Evolutionary conservation across 2,329 filamentous ascomycete genomes (phyloP), one percentile per base, ranked within the genome.

Genomic region (Epichloe elymi): DNA sequence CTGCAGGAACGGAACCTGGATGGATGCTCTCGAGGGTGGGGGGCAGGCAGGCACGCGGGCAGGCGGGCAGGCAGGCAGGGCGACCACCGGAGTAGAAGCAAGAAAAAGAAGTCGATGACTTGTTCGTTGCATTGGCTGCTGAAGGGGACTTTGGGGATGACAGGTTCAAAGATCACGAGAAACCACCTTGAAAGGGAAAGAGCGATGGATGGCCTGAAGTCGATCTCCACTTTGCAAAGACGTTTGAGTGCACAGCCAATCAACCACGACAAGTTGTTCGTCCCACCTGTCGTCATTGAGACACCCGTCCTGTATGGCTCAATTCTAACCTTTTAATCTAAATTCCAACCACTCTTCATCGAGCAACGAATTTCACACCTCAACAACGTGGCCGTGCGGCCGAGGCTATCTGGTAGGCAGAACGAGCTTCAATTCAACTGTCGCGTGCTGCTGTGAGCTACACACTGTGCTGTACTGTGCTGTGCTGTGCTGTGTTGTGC

Each of bases 331-430:
- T 46, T 19, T 33, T 26, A 2, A 39, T 15, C 20, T 36, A 8
- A 5, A 30, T 19, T 37, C 39, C 48, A 45, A 14, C 48, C 19
- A 10, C 30, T 38, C 35, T 33, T 23, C 48, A 50, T 50, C 48
- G 5, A 44, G 40, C 33, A 17, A 26, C 39, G 10, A 42, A 10
- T 20, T 14, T 5, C n/a, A 33, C 14, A 11, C 23, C 37, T 19
- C 20, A 17, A 30, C 33, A 37, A 40, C 46, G 52, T 49, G 52
- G 49, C 49, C 52, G 41, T 33, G 35, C 43, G 49, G 52, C 52
- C 43, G 33, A 49, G 45, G 46, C 41, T 38, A 48, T 42, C 17
- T 35, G 40, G 46, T 40, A 37, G 5, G 49, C 39, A 42, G 19
- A 37, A 10, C 30, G 11, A n/a, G 17, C 20, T 36, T 36, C 3